A percentile compares a stretch with the other conserved stretches of the same genome.
Conservation (phyloP, 805 yeast genomes). For the Candida sanyiensis region DNA sequence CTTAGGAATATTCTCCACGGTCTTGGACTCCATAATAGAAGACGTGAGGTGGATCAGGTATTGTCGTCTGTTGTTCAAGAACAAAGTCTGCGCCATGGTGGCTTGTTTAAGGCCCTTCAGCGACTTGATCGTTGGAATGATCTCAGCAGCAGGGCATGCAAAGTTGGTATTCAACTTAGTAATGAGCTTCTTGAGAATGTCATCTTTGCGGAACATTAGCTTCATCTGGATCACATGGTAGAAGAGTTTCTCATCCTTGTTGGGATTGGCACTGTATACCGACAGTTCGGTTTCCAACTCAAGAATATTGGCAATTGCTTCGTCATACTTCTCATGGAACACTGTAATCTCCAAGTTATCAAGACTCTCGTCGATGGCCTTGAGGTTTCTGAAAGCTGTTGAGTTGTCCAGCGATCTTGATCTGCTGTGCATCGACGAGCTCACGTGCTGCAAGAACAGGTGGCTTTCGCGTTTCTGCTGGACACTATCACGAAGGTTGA, state of each 20-base stretch:
- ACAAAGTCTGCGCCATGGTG: slow-evolving; percentile 43
- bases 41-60: slow-evolving; percentile 43
- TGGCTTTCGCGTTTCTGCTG: slow-evolving; percentile 27
- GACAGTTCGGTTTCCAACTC: slow-evolving; percentile 30
- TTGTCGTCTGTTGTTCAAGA: slow-evolving; percentile 42
- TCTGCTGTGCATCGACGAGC: slow-evolving; percentile 57
- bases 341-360: slow-evolving; percentile 67
- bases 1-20: slow-evolving; percentile 44
- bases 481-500: slow-evolving; percentile 28
- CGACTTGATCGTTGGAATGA: slow-evolving; percentile 25
- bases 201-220: slow-evolving; percentile 28
- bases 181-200: slow-evolving; percentile 30
- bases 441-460: slow-evolving; percentile 46
- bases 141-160: slow-evolving; percentile 18
- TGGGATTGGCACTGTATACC: slow-evolving; percentile 13
- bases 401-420: slow-evolving; percentile 45
- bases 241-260: slow-evolving; percentile 27
- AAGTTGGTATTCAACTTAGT: slow-evolving; percentile 26
- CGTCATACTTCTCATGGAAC: slow-evolving; percentile 51
- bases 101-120: slow-evolving; percentile 38
- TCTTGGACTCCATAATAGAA: slow-evolving; percentile 36
- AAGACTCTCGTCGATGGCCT: slow-evolving; percentile 51
- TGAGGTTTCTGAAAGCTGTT: slow-evolving; percentile 40
- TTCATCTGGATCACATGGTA: slow-evolving; percentile 31
- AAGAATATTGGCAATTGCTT: slow-evolving; percentile 32